A percentile compares a stretch with the other conserved stretches of the same genome.
Conservation (phyloP, 2,329 filamentous ascomycete species). For the Emergomyces orientalis region DNA sequence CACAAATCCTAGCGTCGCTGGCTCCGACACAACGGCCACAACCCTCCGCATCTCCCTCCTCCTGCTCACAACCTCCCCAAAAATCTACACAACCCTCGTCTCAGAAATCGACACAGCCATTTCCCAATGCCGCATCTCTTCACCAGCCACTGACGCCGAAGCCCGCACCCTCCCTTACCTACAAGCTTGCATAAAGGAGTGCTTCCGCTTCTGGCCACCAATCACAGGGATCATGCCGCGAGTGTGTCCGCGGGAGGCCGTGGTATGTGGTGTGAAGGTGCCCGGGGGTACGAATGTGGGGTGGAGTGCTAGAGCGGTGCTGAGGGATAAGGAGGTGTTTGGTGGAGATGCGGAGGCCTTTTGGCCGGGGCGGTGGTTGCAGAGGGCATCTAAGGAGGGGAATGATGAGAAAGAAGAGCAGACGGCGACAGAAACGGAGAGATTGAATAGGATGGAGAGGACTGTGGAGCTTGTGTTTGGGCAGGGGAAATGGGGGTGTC, state of each 20-base stretch:
- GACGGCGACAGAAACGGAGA: background rate
- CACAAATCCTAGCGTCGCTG: constrained; percentile 14
- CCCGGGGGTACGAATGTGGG: constrained; percentile 42
- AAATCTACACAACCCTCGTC: constrained; percentile 12
- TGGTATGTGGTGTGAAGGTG: constrained; percentile 34
- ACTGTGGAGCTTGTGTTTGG: constrained; percentile 10
- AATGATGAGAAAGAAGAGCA: too few species aligned
- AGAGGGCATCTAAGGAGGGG: constrained; percentile 16
- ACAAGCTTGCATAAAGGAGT: constrained; percentile 23
- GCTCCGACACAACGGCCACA: constrained; percentile 18
- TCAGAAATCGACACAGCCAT: constrained; percentile 19
- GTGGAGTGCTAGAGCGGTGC: constrained; percentile 35
- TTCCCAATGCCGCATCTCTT: constrained; percentile 7
- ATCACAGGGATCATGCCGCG: constrained; percentile 31
- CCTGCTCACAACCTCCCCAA: constrained; percentile 14
- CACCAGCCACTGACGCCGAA: constrained; percentile 14
- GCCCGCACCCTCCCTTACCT: constrained; percentile 20
- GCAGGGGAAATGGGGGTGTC: constrained; percentile 5
- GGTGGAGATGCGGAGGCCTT: constrained; percentile 34
- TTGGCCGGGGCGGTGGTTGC: constrained; percentile 44
- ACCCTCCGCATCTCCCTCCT: constrained; percentile 15
- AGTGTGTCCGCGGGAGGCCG: constrained; percentile 31
- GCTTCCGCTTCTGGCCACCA: constrained; percentile 25
- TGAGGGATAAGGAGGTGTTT: constrained; percentile 24
- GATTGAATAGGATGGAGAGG: constrained; percentile 5